These are phyloP conservation scores for Acacia pycnantha DNA, from an alignment of 331 rosid genomes.

Conservation along the genomic window DNA sequence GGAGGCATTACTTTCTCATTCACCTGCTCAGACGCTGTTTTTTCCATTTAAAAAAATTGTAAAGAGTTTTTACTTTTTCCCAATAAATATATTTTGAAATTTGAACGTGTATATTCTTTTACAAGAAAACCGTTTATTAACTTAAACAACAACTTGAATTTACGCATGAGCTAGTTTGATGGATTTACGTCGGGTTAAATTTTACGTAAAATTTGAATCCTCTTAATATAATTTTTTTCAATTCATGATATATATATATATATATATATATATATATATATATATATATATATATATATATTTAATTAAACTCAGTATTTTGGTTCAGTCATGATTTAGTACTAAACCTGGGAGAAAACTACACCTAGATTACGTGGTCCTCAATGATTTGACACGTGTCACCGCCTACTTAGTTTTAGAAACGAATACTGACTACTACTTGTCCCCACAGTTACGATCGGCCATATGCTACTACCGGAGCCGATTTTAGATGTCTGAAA, in stretches of 20 bases:
- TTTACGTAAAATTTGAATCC: too few species aligned
- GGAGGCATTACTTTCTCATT: neutral
- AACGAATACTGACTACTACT: neutral
- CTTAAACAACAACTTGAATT: too few species aligned
- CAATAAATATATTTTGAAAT: too few species aligned
- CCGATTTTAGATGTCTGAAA: neutral
- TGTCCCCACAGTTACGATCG: neutral
- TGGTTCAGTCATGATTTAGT: neutral
- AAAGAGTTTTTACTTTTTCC: too few species aligned
- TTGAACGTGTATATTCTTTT: too few species aligned
- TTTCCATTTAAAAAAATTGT: too few species aligned
- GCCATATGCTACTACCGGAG: neutral
- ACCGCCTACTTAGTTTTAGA: neutral
- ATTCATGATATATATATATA: neutral
- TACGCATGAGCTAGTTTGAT: too few species aligned
- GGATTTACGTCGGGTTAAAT: too few species aligned
- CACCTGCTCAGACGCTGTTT: neutral
- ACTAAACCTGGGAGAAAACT: neutral
- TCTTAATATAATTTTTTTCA: too few species aligned
- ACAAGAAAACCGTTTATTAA: too few species aligned
- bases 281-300: too few species aligned
- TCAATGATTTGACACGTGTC: neutral
- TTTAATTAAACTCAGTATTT: neutral
- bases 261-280: too few species aligned
- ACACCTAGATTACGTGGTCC: neutral